phyloP scores from a whole-genome alignment of 2,329 filamentous ascomycete genomes.

The Myriosclerotinia curreyana region DNA sequence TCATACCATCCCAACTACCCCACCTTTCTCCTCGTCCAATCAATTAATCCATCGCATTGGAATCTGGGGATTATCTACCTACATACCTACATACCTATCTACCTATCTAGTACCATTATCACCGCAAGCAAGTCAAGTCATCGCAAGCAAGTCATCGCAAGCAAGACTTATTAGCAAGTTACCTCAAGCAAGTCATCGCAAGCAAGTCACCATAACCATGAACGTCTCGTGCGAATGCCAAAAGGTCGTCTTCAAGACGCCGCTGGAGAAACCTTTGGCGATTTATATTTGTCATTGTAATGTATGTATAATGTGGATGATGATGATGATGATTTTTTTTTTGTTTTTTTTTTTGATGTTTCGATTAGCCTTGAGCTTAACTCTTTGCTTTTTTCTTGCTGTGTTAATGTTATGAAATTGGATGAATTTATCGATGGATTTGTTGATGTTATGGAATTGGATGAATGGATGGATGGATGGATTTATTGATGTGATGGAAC shows the following conservation, averaged over 20 bases:
- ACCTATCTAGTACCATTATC: too few species aligned
- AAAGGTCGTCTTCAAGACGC: constrained; percentile 14
- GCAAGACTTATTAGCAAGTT: too few species aligned
- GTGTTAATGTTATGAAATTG: not conserved
- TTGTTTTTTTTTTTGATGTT: too few species aligned
- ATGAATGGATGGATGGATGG: not conserved
- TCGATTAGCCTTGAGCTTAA: too few species aligned
- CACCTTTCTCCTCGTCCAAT: not conserved
- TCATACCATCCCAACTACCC: not conserved
- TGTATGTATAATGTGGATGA: too few species aligned
- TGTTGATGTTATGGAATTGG: too few species aligned
- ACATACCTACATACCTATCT: too few species aligned
- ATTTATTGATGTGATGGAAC: too few species aligned
- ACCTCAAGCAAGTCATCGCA: not conserved
- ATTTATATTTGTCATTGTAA: constrained; percentile 22
- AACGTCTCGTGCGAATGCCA: constrained; percentile 20
- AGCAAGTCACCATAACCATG: constrained; percentile 2
- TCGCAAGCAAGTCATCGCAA: not conserved
- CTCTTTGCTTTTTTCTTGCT: too few species aligned
- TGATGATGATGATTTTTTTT: too few species aligned
- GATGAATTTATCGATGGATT: not conserved
- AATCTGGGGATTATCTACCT: not conserved
- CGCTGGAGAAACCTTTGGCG: constrained; percentile 13
- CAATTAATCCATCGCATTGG: not conserved
- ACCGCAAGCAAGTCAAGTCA: not conserved